Base-by-base conservation (phyloP, 441 rosid species). In the Bocquillonia castaneifolia region DNA sequence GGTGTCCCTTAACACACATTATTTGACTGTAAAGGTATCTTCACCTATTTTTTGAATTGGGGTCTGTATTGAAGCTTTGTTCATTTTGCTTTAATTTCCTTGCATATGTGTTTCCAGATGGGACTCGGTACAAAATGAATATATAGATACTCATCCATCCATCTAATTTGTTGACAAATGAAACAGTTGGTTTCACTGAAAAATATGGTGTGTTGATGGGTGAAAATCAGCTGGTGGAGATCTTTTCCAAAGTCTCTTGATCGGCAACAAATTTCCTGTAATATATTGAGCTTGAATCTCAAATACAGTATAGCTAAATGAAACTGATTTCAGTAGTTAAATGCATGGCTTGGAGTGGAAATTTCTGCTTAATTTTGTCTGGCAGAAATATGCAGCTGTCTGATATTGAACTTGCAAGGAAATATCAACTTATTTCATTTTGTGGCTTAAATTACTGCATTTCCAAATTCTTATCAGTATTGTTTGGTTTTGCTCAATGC, bases 111-210 rank as follows among this genome's bases (percentile, higher is more conserved):
- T n/a, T n/a, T n/a, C n/a, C n/a, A 93, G 98, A 93, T 59, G 88
- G 88, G 63, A 75, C 79, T 14, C 68, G 78, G 69, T 86, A 90
- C 83, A 93, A 85, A 80, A 74, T 90, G 73, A 85, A 59, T 90
- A 88, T 80, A 79, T 83, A 64, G 82, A 87, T 70, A 87, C 87
- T 66, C n/a, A n/a, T n/a, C n/a, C 74, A 69, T 32, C 76, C 80
- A 48, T 75, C 70, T 0, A 77, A 81, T 44, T 76, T 72, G 57
- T 71, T 76, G 37, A 67, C 74, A 40, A 72, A 55, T 65, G 48
- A 76, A 47, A 82, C 67, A 37, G 64, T 53, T 0, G 77, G 78
- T 29, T 78, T 67, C 26, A 77, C 74, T 15, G 75, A 84, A 76
- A 83, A 82, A 70, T 78, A 79, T 23, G 96, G 96, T 26, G 69